phyloP scores from a whole-genome alignment of 2,329 filamentous ascomycete genomes.

The Calonectria pseudoturangicola region DNA sequence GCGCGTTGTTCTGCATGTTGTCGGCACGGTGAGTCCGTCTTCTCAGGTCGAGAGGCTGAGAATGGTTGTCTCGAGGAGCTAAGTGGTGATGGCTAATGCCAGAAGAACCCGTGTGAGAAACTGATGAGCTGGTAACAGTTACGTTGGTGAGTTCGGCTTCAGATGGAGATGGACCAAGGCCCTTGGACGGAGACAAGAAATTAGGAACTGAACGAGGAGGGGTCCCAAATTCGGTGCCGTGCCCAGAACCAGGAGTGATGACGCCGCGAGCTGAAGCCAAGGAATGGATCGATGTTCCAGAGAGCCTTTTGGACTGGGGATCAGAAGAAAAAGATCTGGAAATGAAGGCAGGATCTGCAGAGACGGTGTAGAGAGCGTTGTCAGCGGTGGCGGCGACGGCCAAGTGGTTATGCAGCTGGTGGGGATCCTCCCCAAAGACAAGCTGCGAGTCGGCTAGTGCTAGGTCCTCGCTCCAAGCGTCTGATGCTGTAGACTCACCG shows the following conservation, averaged over 20 bases:
- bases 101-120: constrained; percentile 63
- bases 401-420: constrained; percentile 67
- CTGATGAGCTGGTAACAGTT: constrained; percentile 72
- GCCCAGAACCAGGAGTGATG: constrained; percentile 68
- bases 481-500: constrained; percentile 65
- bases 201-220: constrained; percentile 66
- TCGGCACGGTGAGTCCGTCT: constrained; percentile 65
- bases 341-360: constrained; percentile 70
- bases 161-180: constrained; percentile 64
- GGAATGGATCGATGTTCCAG: constrained; percentile 84
- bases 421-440: constrained; percentile 68
- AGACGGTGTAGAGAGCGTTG: constrained; percentile 56
- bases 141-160: constrained; percentile 72
- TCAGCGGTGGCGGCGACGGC: constrained; percentile 55
- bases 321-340: constrained; percentile 70
- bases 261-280: constrained; percentile 76
- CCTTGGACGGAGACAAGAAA: constrained; percentile 68
- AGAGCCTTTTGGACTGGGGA: constrained; percentile 78
- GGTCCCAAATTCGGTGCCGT: constrained; percentile 70
- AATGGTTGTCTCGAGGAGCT: constrained; percentile 64
- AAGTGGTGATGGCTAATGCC: constrained; percentile 67
- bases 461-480: constrained; percentile 63
- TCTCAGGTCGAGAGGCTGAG: constrained; percentile 66
- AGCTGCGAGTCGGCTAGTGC: constrained; percentile 62
- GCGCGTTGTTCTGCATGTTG: constrained; percentile 56